These are phyloP conservation scores for Hordeum vulgare DNA, from an alignment of 176 grass and related monocot species.

Conservation along the genomic window DNA sequence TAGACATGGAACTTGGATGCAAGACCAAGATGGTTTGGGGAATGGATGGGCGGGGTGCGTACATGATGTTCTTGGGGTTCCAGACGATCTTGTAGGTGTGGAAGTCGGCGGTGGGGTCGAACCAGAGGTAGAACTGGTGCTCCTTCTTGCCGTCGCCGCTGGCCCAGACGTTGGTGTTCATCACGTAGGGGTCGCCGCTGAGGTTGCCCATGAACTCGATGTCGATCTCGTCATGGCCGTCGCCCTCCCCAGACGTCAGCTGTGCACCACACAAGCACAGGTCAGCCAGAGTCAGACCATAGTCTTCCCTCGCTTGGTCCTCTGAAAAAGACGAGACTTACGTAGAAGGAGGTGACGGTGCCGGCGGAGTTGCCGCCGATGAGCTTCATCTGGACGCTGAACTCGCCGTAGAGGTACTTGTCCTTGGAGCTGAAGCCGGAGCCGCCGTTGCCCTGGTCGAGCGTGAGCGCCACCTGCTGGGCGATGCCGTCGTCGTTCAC, in stretches of 20 bases:
- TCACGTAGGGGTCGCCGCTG: background rate
- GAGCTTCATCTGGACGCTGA: conserved; percentile 51
- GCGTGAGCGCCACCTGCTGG: conserved; percentile 15
- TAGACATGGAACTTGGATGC: background rate
- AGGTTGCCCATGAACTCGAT: conserved; percentile 48
- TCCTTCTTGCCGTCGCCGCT: conserved; percentile 43
- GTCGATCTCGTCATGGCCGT: conserved; percentile 44
- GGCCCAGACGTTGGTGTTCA: conserved; percentile 55
- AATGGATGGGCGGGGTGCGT: background rate
- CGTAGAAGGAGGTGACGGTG: conserved; percentile 48
- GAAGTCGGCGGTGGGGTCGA: conserved; percentile 30
- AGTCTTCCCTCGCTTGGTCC: too few species aligned
- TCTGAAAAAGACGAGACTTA: background rate
- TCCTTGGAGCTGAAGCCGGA: conserved; percentile 25
- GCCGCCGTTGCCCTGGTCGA: background rate
- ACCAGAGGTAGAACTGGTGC: conserved; percentile 56
- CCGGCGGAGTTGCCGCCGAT: conserved; percentile 41
- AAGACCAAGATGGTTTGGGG: background rate
- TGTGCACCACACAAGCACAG: background rate
- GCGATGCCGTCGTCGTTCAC: conserved; percentile 6
- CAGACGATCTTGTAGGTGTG: conserved; percentile 47
- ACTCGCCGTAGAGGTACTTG: conserved; percentile 40
- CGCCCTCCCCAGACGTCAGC: conserved; percentile 28
- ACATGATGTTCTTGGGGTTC: conserved; percentile 34
- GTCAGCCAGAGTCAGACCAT: background rate